Evolutionary conservation across 805 yeast species (phyloP).

Genomic region (Candida insectorum): DNA sequence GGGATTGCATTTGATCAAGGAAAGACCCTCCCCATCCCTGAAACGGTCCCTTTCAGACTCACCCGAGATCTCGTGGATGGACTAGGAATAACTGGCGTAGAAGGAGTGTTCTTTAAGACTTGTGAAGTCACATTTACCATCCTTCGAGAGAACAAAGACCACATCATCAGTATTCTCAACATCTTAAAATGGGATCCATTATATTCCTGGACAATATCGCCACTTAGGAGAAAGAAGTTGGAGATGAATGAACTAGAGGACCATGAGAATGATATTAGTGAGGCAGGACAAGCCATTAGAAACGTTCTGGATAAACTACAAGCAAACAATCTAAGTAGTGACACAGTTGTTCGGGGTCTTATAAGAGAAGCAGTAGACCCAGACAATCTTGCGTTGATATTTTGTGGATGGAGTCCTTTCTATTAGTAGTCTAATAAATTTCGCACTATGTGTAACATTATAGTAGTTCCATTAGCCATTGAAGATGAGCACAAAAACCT

Average conservation of each 20-base stretch:
- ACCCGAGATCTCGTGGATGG: slow-evolving; percentile 90
- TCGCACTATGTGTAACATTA: slow-evolving; percentile 4
- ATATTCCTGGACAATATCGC: slow-evolving; percentile 87
- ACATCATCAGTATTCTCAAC: slow-evolving; percentile 76
- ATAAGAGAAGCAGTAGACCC: slow-evolving; percentile 72
- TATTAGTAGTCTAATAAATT: slow-evolving; percentile 27
- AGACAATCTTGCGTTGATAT: slow-evolving; percentile 68
- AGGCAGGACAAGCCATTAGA: slow-evolving; percentile 75
- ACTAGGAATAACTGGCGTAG: slow-evolving; percentile 78
- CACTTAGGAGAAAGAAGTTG: slow-evolving; percentile 54
- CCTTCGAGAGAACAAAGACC: slow-evolving; percentile 60
- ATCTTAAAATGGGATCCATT: slow-evolving; percentile 90
- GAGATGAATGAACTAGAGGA: slow-evolving; percentile 35
- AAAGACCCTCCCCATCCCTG: slow-evolving; percentile 77
- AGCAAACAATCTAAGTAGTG: slow-evolving; percentile 69
- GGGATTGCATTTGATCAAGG: slow-evolving; percentile 98
- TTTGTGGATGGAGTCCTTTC: slow-evolving; percentile 84
- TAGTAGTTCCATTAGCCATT: slow-evolving; percentile 8
- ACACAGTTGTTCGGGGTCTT: slow-evolving; percentile 79
- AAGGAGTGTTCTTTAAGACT: slow-evolving; percentile 70
- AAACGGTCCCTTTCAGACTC: slow-evolving; percentile 87
- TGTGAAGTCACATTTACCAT: slow-evolving; percentile 73
- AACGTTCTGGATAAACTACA: slow-evolving; percentile 68
- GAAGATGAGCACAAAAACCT: slow-evolving; percentile 7
- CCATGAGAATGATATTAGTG: slow-evolving; percentile 50